Conservation (phyloP, 305 asterid species). For the Solanum hybrid region DNA sequence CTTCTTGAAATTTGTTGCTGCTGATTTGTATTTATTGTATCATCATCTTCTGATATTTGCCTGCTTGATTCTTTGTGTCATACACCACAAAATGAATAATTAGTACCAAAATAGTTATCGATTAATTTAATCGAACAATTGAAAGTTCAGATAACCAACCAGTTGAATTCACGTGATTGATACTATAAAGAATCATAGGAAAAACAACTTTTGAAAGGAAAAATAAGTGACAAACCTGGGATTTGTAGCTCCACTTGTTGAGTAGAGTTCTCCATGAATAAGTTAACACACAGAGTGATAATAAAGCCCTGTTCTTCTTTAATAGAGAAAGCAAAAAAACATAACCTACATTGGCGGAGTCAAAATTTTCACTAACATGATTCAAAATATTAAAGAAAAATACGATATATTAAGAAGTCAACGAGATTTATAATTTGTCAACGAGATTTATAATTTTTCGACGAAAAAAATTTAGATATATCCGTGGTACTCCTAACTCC, state of each 20-base stretch:
- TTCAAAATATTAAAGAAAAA: no score
- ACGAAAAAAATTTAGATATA: rapidly evolving
- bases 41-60: neutral
- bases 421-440: no score
- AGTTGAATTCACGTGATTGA: neutral
- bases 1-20: neutral
- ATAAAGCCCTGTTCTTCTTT: neutral
- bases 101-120: neutral
- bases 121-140: neutral
- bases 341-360: no score
- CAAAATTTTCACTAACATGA: neutral
- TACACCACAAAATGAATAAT: neutral
- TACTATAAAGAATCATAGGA: neutral
- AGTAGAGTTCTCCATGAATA: constrained; percentile 4
- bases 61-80: neutral
- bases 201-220: neutral
- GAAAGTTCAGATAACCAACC: neutral
- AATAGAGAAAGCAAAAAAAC: neutral
- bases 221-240: constrained; percentile 9
- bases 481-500: neutral
- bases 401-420: no score
- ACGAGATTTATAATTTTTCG: no score
- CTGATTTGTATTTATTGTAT: neutral
- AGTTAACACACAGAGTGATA: neutral
- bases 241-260: constrained; percentile 16